Conservation (phyloP, 1,284 basidiomycete species). For the Cryptococcus sp. region DNA sequence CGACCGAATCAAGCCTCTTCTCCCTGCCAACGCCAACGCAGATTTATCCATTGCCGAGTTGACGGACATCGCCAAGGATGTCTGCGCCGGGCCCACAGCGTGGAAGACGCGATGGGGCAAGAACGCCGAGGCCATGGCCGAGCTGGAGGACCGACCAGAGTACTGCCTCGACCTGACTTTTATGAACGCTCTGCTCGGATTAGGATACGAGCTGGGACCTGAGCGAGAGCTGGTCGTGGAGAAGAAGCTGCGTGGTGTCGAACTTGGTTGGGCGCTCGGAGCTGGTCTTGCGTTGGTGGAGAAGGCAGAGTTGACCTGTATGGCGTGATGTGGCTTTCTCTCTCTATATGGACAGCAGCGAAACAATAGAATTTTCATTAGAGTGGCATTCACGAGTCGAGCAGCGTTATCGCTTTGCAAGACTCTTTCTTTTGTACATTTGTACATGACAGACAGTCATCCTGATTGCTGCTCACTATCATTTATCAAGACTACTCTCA, state of each 20-base stretch:
- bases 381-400: too few species aligned
- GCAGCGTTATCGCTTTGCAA: too few species aligned
- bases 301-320: conserved; percentile 52
- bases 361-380: too few species aligned
- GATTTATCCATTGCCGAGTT: conserved; percentile 65
- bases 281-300: conserved; percentile 70
- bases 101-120: conserved; percentile 60
- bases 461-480: too few species aligned
- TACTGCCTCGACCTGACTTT: conserved; percentile 95
- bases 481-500: too few species aligned
- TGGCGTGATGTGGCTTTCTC: conserved; percentile 28
- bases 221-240: conserved; percentile 71
- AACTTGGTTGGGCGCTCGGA: conserved; percentile 92
- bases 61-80: conserved; percentile 65
- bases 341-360: too few species aligned
- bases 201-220: conserved; percentile 78
- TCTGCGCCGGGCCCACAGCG: conserved; percentile 68
- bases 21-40: conserved; percentile 52
- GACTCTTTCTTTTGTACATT: too few species aligned
- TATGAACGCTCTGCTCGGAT: conserved; percentile 81
- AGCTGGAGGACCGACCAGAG: conserved; percentile 82
- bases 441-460: too few species aligned
- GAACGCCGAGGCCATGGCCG: conserved; percentile 64
- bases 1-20: conserved; percentile 84
- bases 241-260: conserved; percentile 87